phyloP scores from a whole-genome alignment of 345 rosid species.

The Gossypium herbaceum region DNA sequence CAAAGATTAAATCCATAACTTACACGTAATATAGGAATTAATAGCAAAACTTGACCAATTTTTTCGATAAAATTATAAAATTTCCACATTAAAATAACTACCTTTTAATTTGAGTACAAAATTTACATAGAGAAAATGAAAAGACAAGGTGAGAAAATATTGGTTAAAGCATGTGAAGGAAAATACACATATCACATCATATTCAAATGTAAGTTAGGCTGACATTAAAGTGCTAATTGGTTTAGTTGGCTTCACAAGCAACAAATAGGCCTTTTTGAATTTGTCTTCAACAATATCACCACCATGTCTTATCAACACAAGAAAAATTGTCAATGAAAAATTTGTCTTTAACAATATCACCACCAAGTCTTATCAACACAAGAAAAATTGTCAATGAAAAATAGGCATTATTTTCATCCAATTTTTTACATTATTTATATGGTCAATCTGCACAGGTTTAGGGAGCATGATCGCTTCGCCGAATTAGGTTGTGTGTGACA shows the following conservation, averaged over 20 bases:
- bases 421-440: too few species aligned
- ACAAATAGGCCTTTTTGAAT: neutral
- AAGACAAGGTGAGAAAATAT: neutral
- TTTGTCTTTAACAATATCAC: slow-evolving; percentile 26
- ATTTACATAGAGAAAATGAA: neutral
- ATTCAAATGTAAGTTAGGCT: neutral
- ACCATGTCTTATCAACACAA: slow-evolving; percentile 28
- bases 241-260: slow-evolving; percentile 12
- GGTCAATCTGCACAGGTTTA: too few species aligned
- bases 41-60: too few species aligned
- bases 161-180: neutral
- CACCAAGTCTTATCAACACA: slow-evolving; percentile 29
- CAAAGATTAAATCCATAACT: too few species aligned
- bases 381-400: slow-evolving; percentile 20
- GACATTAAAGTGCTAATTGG: neutral
- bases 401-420: neutral
- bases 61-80: too few species aligned
- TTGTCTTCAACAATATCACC: slow-evolving; percentile 27
- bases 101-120: neutral
- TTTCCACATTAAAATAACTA: too few species aligned
- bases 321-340: slow-evolving; percentile 20
- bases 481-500: too few species aligned
- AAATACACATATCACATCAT: neutral
- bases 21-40: too few species aligned
- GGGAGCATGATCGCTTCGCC: fast-evolving